These are phyloP conservation scores for Talaromyces stipitatus DNA, from an alignment of 495 filamentous ascomycete species.

Conservation along the genomic window DNA sequence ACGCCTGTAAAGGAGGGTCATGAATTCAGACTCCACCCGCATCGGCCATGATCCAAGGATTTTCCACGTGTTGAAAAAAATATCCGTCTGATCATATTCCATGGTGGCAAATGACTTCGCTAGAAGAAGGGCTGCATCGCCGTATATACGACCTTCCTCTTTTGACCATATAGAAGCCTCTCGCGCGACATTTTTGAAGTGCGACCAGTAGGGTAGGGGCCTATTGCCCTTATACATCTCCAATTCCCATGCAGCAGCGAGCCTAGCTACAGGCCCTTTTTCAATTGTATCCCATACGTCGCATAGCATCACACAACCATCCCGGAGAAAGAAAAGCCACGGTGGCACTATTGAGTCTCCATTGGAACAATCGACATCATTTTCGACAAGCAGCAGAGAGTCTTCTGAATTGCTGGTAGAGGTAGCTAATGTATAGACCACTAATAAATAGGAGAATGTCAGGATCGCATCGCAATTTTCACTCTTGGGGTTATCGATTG, in stretches of 20 bases:
- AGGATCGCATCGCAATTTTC: slow-evolving; percentile 28
- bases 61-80: slow-evolving; percentile 6
- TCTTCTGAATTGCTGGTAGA: slow-evolving; percentile 4
- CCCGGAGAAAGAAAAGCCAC: slow-evolving; percentile 15
- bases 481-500: slow-evolving; percentile 12
- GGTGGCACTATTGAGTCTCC: slow-evolving; percentile 6
- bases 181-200: slow-evolving; percentile 8
- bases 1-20: slow-evolving; percentile 17
- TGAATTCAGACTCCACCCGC: slow-evolving; percentile 17
- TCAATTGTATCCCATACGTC: slow-evolving; percentile 14
- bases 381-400: slow-evolving; percentile 9
- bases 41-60: slow-evolving; percentile 25
- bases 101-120: slow-evolving; percentile 12
- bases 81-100: slow-evolving; percentile 1
- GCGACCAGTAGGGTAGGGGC: slow-evolving; percentile 8
- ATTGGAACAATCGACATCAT: neutral
- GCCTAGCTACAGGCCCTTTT: slow-evolving; percentile 5
- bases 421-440: slow-evolving; percentile 19
- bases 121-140: slow-evolving; percentile 5
- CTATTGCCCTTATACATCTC: slow-evolving; percentile 5
- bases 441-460: slow-evolving; percentile 24
- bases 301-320: slow-evolving; percentile 12
- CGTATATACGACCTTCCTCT: slow-evolving; percentile 9
- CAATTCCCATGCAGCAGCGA: slow-evolving; percentile 12
- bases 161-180: slow-evolving; percentile 8